phyloP scores from a whole-genome alignment of 805 yeast genomes.

The Scheffersomyces ergatensis region DNA sequence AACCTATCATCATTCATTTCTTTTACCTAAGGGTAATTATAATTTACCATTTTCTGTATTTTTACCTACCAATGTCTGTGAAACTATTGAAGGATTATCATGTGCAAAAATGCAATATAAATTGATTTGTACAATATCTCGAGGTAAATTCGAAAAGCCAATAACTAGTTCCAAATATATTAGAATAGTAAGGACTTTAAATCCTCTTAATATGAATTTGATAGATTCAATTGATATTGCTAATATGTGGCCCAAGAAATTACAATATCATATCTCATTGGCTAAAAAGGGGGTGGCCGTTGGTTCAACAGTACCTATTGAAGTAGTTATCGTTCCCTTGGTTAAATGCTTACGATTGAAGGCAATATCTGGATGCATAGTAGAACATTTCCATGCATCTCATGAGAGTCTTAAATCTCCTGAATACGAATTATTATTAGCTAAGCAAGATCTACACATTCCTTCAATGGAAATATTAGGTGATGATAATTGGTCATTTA shows the following conservation, averaged over 20 bases:
- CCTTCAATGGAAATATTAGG: conserved; percentile 16
- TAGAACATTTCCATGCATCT: conserved; percentile 31
- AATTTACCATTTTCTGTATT: conserved; percentile 44
- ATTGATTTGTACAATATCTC: conserved; percentile 38
- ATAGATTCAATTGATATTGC: conserved; percentile 45
- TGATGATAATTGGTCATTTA: conserved; percentile 46
- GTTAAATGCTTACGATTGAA: conserved; percentile 40
- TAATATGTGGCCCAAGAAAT: conserved; percentile 52
- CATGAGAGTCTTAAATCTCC: conserved; percentile 37
- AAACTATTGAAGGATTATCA: conserved; percentile 49
- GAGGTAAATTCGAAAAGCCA: conserved; percentile 42
- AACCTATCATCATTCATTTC: conserved; percentile 29
- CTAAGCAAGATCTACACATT: conserved; percentile 21
- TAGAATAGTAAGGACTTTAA: conserved; percentile 43
- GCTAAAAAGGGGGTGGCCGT: conserved; percentile 45
- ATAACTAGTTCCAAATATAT: conserved; percentile 34
- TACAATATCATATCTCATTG: conserved; percentile 47
- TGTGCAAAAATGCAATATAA: conserved; percentile 43
- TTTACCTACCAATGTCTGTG: conserved; percentile 47
- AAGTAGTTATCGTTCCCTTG: conserved; percentile 45
- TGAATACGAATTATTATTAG: conserved; percentile 32
- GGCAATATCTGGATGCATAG: conserved; percentile 18
- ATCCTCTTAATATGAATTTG: conserved; percentile 36
- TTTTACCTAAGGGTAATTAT: conserved; percentile 52
- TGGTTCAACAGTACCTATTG: conserved; percentile 43